Evolutionary conservation across 202 grass and related monocot genomes (phyloP), one percentile per base, ranked within the genome.

Genomic region (Panicum hallii): DNA sequence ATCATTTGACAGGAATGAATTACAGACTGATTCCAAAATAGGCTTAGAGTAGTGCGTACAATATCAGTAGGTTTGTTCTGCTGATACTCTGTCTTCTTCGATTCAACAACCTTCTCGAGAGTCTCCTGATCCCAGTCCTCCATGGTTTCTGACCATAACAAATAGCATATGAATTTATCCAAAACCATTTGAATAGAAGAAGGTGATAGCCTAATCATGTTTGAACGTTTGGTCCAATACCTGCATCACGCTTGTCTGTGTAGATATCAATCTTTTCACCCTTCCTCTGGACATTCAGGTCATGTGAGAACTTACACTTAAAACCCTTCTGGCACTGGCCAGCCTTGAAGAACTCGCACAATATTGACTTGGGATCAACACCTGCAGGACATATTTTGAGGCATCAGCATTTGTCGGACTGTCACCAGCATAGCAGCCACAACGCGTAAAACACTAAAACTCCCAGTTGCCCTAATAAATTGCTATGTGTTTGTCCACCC

Each of bases 221-320:
- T 46, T 32, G 32, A 2, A 32, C 32, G 32, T 32, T 32, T 66
- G 46, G 46, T 55, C 11, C 53, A 50, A 74, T 74, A 96, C 93
- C 97, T 69, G 88, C 5, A 84, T 99, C 97, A 54, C 97, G 97
- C 87, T 96, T 90, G 88, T 99, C 97, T 9, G 83, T 94, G 74
- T 99, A 99, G 46, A 99, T 92, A 88, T 99, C 97, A 36, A 99
- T 99, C 85, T 99, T 99, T 81, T 99, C 97, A 67, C 93, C 97
- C 91, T 99, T 99, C 70, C 97, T 94, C 85, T 99, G 97, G 10
- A 99, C 86, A 94, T 94, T 94, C 66, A 99, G 57, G 82, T 99
- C 97, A 73, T 99, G 97, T 67, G 97, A 99, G 79, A 99, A 99
- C 48, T 99, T 99, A 73, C 97, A 99, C 68, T 99, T 99, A 76